Conservation (phyloP, 2,329 filamentous ascomycete genomes). For the Purpureocillium lavendulum region DNA sequence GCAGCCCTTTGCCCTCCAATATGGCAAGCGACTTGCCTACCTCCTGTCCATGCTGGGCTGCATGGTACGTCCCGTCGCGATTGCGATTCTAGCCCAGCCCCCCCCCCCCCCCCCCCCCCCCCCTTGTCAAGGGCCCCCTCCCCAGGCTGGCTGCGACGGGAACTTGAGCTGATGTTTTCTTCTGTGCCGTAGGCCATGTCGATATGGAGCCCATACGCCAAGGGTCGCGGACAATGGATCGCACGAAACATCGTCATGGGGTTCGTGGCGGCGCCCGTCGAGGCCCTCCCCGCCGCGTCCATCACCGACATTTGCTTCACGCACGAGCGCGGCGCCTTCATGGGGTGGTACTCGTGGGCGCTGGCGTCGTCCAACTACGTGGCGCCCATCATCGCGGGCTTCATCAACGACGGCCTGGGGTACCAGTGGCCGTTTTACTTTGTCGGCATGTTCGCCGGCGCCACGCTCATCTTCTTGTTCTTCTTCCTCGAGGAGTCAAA, state of each 20-base stretch:
- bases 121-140: too few species aligned
- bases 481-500: conserved; percentile 53
- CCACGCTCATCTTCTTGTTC: conserved; percentile 31
- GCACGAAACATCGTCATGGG: conserved; percentile 34
- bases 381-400: conserved; percentile 34
- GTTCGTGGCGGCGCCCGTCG: conserved; percentile 35
- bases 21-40: conserved; percentile 32
- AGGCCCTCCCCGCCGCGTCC: conserved; percentile 35
- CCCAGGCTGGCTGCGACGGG: too few species aligned
- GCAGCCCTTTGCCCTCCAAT: conserved; percentile 37
- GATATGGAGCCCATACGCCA: conserved; percentile 24
- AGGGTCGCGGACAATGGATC: conserved; percentile 33
- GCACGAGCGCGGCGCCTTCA: conserved; percentile 34
- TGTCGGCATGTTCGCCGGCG: conserved; percentile 28
- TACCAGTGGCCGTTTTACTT: conserved; percentile 36
- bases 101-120: too few species aligned
- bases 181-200: conserved; percentile 4
- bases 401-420: conserved; percentile 32
- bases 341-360: conserved; percentile 31
- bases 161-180: too few species aligned
- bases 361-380: conserved; percentile 31
- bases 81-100: not conserved
- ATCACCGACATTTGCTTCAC: conserved; percentile 32
- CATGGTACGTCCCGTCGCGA: conserved; percentile 15
- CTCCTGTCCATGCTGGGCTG: conserved; percentile 24